Conservation (phyloP, 371 early-diverging fungal species). For the Mucor lusitanicus region DNA sequence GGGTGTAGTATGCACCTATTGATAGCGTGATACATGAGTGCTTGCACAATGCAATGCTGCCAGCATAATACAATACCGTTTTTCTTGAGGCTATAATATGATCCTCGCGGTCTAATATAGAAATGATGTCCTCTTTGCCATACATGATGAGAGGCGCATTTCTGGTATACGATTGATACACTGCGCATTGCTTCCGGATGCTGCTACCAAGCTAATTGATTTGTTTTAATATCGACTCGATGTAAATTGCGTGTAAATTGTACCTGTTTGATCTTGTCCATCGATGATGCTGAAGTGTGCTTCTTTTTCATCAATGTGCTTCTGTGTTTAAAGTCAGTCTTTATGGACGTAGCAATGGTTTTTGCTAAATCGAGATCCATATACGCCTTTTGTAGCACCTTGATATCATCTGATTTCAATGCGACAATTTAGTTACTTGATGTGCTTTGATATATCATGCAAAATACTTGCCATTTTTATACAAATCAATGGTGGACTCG, state of each 20-base stretch:
- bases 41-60: background rate
- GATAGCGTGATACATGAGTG: background rate
- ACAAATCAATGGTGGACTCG: background rate
- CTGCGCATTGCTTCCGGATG: constrained; percentile 29
- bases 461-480: constrained; percentile 6
- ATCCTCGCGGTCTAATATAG: constrained; percentile 19
- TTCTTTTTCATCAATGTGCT: constrained; percentile 32
- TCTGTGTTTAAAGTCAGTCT: constrained; percentile 33
- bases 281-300: background rate
- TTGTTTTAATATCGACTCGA: background rate
- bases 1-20: background rate
- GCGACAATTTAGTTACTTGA: background rate
- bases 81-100: constrained; percentile 3
- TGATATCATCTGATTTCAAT: constrained; percentile 19
- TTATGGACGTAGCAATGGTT: constrained; percentile 28
- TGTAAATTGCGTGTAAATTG: background rate
- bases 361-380: constrained; percentile 32
- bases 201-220: constrained; percentile 28
- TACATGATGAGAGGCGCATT: constrained; percentile 32
- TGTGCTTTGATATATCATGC: background rate
- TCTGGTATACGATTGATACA: constrained; percentile 37
- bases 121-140: constrained; percentile 34
- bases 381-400: constrained; percentile 28
- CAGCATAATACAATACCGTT: background rate
- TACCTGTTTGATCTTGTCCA: constrained; percentile 11